Conservation (phyloP, 306 rosid species). For the Vigna unguiculata region DNA sequence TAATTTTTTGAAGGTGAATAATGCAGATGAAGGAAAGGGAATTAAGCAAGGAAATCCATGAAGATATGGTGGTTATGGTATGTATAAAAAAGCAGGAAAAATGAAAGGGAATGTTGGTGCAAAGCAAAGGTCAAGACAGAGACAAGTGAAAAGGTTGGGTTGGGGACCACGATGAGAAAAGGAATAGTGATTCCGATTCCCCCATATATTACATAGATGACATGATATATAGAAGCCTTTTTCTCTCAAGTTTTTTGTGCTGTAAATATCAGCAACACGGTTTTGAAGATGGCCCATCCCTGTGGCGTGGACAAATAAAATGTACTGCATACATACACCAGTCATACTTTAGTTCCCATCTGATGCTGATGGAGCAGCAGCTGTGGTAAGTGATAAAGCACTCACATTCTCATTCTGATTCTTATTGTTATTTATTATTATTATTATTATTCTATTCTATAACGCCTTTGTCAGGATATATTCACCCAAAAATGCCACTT, state of each 20-base stretch:
- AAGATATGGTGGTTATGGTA: background rate
- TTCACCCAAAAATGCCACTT: conserved; percentile 20
- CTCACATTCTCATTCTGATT: background rate
- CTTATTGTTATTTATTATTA: too few relatives aligned
- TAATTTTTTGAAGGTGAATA: background rate
- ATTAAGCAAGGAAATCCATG: background rate
- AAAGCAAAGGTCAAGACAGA: conserved; percentile 52
- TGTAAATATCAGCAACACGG: conserved; percentile 45
- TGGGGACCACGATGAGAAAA: conserved; percentile 48
- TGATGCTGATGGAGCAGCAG: conserved; percentile 50
- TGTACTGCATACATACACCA: conserved; percentile 42
- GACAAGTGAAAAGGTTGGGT: conserved; percentile 48
- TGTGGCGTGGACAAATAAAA: conserved; percentile 49
- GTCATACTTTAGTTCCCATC: conserved; percentile 45
- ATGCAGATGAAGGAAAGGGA: conserved; percentile 16
- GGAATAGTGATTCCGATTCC: conserved; percentile 55
- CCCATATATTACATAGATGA: background rate
- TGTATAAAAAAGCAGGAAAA: conserved; percentile 4
- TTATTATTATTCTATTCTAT: conserved; percentile 2
- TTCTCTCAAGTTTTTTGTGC: conserved; percentile 48
- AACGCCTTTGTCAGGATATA: conserved; percentile 44
- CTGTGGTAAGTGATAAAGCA: background rate
- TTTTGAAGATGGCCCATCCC: conserved; percentile 58
- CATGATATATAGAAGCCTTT: conserved; percentile 1
- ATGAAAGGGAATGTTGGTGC: conserved; percentile 59